These are phyloP conservation scores for Macrophomina phaseolina DNA, from an alignment of 2,329 filamentous ascomycete species.

Conservation along the genomic window DNA sequence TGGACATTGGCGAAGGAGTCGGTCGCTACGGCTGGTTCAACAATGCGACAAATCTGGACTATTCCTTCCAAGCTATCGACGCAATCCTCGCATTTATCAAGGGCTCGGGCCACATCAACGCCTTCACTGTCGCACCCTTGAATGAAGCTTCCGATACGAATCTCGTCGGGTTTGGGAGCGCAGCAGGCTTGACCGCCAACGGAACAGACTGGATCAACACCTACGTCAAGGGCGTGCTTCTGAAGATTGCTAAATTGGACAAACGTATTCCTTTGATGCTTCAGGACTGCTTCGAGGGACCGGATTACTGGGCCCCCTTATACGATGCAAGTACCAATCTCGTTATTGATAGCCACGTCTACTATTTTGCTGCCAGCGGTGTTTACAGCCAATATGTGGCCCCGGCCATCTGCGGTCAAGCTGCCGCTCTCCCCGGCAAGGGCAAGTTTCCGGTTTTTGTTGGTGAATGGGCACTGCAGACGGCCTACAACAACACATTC, in stretches of 20 bases:
- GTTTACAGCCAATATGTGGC: slow-evolving; percentile 31
- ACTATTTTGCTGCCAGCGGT: slow-evolving; percentile 34
- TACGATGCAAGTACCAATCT: slow-evolving; percentile 31
- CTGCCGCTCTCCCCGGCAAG: slow-evolving; percentile 29
- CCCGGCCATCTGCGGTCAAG: slow-evolving; percentile 31
- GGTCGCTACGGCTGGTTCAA: slow-evolving; percentile 45
- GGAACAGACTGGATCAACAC: slow-evolving; percentile 41
- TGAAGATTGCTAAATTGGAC: slow-evolving; percentile 31
- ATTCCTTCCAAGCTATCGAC: slow-evolving; percentile 41
- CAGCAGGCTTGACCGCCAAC: slow-evolving; percentile 37
- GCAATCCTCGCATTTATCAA: slow-evolving; percentile 42
- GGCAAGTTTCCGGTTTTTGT: slow-evolving; percentile 38
- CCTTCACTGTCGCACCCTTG: slow-evolving; percentile 45
- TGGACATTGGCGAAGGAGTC: slow-evolving; percentile 27
- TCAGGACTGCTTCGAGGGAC: slow-evolving; percentile 32
- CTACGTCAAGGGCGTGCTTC: slow-evolving; percentile 40
- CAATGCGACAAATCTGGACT: slow-evolving; percentile 43
- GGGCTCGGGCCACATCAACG: slow-evolving; percentile 36
- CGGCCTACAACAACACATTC: slow-evolving; percentile 41
- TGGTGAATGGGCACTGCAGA: slow-evolving; percentile 45
- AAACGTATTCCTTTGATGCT: slow-evolving; percentile 33
- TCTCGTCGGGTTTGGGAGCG: slow-evolving; percentile 41
- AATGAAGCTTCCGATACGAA: slow-evolving; percentile 47
- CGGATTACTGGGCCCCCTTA: slow-evolving; percentile 32
- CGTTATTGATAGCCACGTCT: slow-evolving; percentile 36